Evolutionary conservation across 495 filamentous ascomycete species (phyloP), one percentile per base, ranked within the genome.

Genomic region (Penicillium egyptiacum): DNA sequence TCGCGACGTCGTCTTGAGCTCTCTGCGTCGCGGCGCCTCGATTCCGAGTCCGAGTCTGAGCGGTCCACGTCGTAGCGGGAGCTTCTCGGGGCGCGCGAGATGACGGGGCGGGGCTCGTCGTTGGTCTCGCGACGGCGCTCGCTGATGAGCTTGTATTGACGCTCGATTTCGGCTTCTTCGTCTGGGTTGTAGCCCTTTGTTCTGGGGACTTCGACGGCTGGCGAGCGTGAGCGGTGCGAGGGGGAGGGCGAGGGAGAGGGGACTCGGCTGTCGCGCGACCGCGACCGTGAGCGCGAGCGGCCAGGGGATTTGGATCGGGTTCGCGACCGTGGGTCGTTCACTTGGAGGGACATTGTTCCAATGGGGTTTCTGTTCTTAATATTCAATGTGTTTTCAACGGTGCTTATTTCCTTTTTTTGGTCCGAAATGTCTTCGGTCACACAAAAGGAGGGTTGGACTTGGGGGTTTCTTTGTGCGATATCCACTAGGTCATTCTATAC

Each of bases 291-390:
- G 49, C 77, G 78, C 33, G 79, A 69, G 53, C 75, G 75, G 54
- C 76, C 70, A 33, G 83, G 82, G 12, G 85, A 87, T 48, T 79
- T 85, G 62, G 82, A 84, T 53, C 84, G 82, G 50, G 75, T 81
- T 57, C 83, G 81, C 58, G 81, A 83, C 62, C 81, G 79, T 70
- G 77, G 70, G 63, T 85, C 79, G 60, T 81, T 74, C 55, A 84
- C 81, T 53, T 82, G 75, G 41, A 88, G 78, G 49, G 83, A 77
- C 71, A 72, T 74, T 31, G 44, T 47, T 52, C 44, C 39, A 45
- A 37, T 33, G 30, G 49, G 16, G 12, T n/a, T n/a, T 17, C n/a
- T 16, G 14, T 25, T 8, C 20, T 16, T 17, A n/a, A 8, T n/a
- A 12, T 42, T 17, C n/a, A 5, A 20, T n/a, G 31, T 22, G 41